phyloP scores from a whole-genome alignment of 345 rosid species.

The Eucalyptus pumila region DNA sequence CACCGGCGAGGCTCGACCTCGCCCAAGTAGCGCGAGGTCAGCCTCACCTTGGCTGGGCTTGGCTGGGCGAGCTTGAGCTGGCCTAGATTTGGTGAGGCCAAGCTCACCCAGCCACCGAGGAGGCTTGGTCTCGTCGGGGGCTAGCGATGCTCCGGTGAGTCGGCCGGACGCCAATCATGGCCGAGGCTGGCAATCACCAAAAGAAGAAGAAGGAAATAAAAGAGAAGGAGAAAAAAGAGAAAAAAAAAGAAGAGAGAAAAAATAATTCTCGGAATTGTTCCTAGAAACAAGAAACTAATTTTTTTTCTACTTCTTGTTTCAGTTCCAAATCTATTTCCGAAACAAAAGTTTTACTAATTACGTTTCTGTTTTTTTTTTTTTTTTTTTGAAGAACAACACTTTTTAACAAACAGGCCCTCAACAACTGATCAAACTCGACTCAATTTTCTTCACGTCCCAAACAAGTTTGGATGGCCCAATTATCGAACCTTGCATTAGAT shows the following conservation, averaged over 20 bases:
- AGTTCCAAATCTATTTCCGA: accelerated
- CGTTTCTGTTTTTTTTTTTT: accelerated
- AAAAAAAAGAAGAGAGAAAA: no score
- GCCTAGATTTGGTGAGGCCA: no score
- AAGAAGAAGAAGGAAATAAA: no score
- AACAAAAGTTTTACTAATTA: no score
- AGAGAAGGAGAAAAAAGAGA: no score
- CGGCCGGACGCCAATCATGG: accelerated
- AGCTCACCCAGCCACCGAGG: accelerated
- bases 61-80: accelerated
- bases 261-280: no score
- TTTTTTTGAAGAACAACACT: no score
- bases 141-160: accelerated
- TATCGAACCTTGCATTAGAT: no score
- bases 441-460: background rate
- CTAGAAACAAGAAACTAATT: accelerated
- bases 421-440: accelerated
- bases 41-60: no score
- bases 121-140: accelerated
- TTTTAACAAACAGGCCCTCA: no score
- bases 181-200: accelerated
- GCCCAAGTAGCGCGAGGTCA: accelerated
- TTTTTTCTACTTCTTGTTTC: no score
- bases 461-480: background rate
- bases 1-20: accelerated